Percentiles rank a stretch among this genome's conserved stretches.
phyloP scores from a whole-genome alignment of 345 rosid species.

The Eucalyptus sideroxylon region DNA sequence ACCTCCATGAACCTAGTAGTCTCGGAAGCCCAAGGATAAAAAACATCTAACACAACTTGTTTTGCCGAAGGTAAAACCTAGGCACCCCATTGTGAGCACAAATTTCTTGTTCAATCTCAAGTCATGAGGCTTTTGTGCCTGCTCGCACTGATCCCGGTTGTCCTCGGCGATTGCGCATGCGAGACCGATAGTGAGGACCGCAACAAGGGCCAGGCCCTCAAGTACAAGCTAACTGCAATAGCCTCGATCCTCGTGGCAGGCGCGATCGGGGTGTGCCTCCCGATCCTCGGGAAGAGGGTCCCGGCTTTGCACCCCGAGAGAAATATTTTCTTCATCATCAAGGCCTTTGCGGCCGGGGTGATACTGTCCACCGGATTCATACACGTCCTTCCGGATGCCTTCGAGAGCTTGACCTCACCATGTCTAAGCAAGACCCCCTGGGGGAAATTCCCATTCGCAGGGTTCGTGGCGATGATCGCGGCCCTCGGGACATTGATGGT shows the following conservation, averaged over 20 bases:
- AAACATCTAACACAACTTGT: not conserved
- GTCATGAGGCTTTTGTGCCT: not conserved
- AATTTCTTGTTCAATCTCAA: not conserved
- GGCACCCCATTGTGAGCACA: not conserved
- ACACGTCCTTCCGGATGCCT: slow-evolving; percentile 76
- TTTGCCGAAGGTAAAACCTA: not conserved
- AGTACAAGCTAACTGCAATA: not conserved
- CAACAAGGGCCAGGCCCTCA: not conserved
- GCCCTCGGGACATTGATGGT: slow-evolving; percentile 41
- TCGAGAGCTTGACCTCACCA: slow-evolving; percentile 38
- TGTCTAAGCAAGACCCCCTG: slow-evolving; percentile 47
- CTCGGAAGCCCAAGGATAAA: not conserved
- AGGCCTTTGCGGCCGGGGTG: not conserved
- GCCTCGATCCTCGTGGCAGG: not conserved
- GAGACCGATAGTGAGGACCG: not conserved
- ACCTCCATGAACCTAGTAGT: not conserved
- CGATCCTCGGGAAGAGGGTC: not conserved
- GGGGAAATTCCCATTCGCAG: slow-evolving; percentile 73
- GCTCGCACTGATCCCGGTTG: not conserved
- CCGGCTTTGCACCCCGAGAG: not conserved
- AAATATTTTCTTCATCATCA: not conserved
- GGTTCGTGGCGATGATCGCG: slow-evolving; percentile 71
- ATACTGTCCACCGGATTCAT: not conserved
- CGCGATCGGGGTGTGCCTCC: not conserved
- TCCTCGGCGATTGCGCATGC: slow-evolving; percentile 1